Evolutionary conservation across 306 rosid genomes (phyloP).

Genomic region (Cucumis sativus): Cucumber_9930_V3 NC_026660.2:13409001-13409500

Average conservation of each 20-base stretch:
- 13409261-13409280: neutral
- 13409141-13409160: neutral
- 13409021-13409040: no score
- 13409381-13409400: neutral
- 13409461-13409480: neutral
- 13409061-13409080: no score
- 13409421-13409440: neutral
- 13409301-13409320: neutral
- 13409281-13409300: neutral
- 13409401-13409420: neutral
- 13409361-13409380: neutral
- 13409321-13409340: neutral
- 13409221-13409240: neutral
- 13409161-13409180: neutral
- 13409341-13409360: neutral
- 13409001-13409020: no score
- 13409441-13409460: neutral
- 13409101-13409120: no score
- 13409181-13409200: neutral
- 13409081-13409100: no score
- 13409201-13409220: neutral
- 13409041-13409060: no score
- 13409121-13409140: neutral
- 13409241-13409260: neutral
- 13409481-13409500: neutral